Conservation (phyloP, 2,329 filamentous ascomycete species). For the Lasiodiplodia theobromae region DNA sequence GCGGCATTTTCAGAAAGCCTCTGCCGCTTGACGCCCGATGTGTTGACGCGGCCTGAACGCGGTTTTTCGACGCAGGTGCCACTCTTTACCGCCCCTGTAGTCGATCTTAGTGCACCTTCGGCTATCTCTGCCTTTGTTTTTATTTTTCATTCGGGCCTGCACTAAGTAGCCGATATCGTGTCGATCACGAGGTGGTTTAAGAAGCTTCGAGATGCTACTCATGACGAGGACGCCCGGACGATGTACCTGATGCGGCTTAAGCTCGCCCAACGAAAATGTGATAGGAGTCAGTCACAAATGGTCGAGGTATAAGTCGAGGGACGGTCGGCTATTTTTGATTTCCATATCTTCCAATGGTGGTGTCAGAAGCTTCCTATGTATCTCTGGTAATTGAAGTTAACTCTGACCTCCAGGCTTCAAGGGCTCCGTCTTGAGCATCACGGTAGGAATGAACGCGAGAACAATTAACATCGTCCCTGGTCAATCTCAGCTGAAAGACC, state of each 20-base stretch:
- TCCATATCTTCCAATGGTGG: neutral
- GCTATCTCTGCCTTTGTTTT: neutral
- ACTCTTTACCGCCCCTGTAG: neutral
- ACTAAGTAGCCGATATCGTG: neutral
- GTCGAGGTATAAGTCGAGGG: neutral
- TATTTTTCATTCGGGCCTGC: neutral
- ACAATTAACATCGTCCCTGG: no score
- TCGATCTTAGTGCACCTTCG: neutral
- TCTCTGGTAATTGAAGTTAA: no score
- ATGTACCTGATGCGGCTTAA: neutral
- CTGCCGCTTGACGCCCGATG: neutral
- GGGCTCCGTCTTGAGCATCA: no score
- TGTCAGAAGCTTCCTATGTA: no score
- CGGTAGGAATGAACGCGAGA: no score
- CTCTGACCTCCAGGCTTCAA: no score
- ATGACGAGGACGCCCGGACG: neutral
- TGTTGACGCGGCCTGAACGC: neutral
- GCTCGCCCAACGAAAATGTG: neutral
- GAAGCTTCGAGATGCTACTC: neutral
- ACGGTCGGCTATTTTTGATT: neutral
- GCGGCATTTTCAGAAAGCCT: conserved; percentile 8
- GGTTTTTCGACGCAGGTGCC: neutral
- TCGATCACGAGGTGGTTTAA: neutral
- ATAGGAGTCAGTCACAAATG: neutral
- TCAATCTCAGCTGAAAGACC: no score